A percentile compares a stretch with the other conserved stretches of the same genome.
Evolutionary conservation across 257 asterid genomes (phyloP).

Genomic region (Avicennia marina): DNA sequence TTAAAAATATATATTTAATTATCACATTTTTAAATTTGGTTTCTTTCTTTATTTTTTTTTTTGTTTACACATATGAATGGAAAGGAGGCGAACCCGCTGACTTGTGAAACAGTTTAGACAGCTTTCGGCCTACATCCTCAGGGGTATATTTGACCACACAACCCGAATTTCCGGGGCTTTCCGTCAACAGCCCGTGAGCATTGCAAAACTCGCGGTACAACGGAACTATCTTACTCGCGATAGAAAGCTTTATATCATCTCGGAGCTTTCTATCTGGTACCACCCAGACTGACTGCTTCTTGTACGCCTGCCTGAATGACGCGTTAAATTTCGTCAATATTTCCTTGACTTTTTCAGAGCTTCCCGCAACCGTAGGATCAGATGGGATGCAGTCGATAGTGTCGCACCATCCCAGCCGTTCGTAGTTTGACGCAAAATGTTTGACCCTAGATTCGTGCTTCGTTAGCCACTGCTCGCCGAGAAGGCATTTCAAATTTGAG

Average conservation of each 20-base stretch:
- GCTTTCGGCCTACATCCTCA: slow-evolving; percentile 35
- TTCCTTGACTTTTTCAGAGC: slow-evolving; percentile 31
- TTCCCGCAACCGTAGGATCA: slow-evolving; percentile 27
- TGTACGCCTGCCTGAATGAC: slow-evolving; percentile 40
- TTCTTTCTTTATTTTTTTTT: too few relatives aligned
- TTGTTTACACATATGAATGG: too few relatives aligned
- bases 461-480: slow-evolving; percentile 57
- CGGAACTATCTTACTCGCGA: slow-evolving; percentile 35
- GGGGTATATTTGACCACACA: slow-evolving; percentile 45
- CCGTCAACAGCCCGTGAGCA: slow-evolving; percentile 15
- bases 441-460: slow-evolving; percentile 42
- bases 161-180: slow-evolving; percentile 26
- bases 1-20: too few relatives aligned
- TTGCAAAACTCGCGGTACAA: slow-evolving; percentile 37
- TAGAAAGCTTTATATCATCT: slow-evolving; percentile 34
- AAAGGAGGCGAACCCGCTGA: slow-evolving; percentile 13
- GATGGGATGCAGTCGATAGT: slow-evolving; percentile 36
- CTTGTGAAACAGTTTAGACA: slow-evolving; percentile 39
- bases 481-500: slow-evolving; percentile 43
- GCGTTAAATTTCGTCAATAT: slow-evolving; percentile 40
- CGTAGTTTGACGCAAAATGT: slow-evolving; percentile 36
- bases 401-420: slow-evolving; percentile 54
- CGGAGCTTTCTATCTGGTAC: slow-evolving; percentile 49
- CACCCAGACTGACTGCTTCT: slow-evolving; percentile 37
- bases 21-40: too few relatives aligned